Percentiles rank a stretch among this genome's conserved stretches.
Evolutionary conservation across 2,329 filamentous ascomycete species (phyloP).

Genomic region (Diaporthe humulicola): DNA sequence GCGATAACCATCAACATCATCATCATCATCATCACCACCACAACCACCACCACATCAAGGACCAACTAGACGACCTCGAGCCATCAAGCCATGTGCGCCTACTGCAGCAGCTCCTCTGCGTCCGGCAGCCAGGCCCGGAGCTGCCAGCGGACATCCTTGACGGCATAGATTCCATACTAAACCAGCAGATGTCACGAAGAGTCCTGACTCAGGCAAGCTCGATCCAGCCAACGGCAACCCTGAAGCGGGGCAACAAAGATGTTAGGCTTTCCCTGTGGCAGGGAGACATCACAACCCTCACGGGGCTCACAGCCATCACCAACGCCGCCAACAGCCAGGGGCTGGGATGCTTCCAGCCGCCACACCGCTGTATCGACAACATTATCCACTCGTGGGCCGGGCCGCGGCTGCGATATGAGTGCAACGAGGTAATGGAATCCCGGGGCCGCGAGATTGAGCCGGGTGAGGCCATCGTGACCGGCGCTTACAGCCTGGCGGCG

Average conservation of each 20-base stretch:
- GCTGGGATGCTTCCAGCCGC: conserved; percentile 52
- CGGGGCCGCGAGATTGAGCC: conserved; percentile 44
- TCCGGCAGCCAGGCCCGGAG: conserved; percentile 44
- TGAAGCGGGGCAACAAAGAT: not conserved
- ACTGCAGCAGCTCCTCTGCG: conserved; percentile 46
- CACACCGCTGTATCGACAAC: conserved; percentile 52
- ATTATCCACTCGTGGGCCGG: conserved; percentile 50
- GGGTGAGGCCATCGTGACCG: conserved; percentile 47
- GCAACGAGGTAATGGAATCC: conserved; percentile 44
- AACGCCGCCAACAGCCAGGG: conserved; percentile 52
- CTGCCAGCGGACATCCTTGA: not conserved
- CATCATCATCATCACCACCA: not conserved
- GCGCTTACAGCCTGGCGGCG: conserved; percentile 47
- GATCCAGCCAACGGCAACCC: not conserved
- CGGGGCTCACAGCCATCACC: conserved; percentile 49
- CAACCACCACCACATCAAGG: not conserved
- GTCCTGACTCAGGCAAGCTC: conserved; percentile 7
- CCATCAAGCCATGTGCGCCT: conserved; percentile 36
- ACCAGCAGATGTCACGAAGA: conserved; percentile 8
- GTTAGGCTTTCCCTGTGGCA: not conserved
- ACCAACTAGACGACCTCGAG: conserved; percentile 15
- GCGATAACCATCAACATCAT: not conserved
- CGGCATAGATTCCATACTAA: conserved; percentile 24
- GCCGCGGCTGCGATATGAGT: conserved; percentile 49
- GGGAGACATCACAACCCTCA: conserved; percentile 47